Evolutionary conservation across 805 yeast genomes (phyloP).

Genomic region (Debaryomyces tyrocola): DNA sequence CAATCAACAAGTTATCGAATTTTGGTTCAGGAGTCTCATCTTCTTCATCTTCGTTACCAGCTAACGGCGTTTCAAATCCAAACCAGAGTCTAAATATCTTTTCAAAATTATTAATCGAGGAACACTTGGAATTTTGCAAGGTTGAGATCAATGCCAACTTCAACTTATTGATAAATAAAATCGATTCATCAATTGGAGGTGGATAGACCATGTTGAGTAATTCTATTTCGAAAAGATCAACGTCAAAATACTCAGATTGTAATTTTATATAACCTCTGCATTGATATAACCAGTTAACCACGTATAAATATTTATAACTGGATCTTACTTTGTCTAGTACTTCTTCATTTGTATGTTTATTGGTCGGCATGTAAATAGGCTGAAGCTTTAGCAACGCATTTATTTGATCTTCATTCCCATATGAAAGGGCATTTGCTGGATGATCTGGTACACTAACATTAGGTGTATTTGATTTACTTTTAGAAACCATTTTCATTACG

Average conservation of each 20-base stretch:
- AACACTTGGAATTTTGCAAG: constrained; percentile 37
- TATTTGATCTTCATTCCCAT: constrained; percentile 19
- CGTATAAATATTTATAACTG: constrained; percentile 24
- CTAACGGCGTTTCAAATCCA: constrained; percentile 32
- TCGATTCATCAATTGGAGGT: constrained; percentile 33
- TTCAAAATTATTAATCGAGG: constrained; percentile 31
- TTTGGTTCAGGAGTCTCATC: constrained; percentile 19
- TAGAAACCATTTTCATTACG: constrained; percentile 6
- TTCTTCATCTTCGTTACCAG: constrained; percentile 24
- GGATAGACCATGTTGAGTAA: constrained; percentile 39
- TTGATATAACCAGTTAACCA: constrained; percentile 56
- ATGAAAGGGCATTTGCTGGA: constrained; percentile 8
- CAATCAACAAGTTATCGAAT: constrained; percentile 41
- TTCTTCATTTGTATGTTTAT: constrained; percentile 7
- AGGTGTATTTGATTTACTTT: constrained; percentile 8
- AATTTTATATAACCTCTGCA: constrained; percentile 53
- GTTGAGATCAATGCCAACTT: constrained; percentile 41
- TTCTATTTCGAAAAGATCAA: constrained; percentile 63
- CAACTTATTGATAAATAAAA: constrained; percentile 42
- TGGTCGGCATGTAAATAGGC: constrained; percentile 21
- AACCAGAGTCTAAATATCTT: constrained; percentile 33
- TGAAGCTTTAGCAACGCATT: constrained; percentile 15
- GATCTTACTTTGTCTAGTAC: constrained; percentile 13
- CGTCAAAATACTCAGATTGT: constrained; percentile 53
- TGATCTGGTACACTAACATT: constrained; percentile 5